These are phyloP conservation scores for Aristolochia fimbriata DNA, from an alignment of 164 flowering plant species.

Conservation along the genomic window DNA sequence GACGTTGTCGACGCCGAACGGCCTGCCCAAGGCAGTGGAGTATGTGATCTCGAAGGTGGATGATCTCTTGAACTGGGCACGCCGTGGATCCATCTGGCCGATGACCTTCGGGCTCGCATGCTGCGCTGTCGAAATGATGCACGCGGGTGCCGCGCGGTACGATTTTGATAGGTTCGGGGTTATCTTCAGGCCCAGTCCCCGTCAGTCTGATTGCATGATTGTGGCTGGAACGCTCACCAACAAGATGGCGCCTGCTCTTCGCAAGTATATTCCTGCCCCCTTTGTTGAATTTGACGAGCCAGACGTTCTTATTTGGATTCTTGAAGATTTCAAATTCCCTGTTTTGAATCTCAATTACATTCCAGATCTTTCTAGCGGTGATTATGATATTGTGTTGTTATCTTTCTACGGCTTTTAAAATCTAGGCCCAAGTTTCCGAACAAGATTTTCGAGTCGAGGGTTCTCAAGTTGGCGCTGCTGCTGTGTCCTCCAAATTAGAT, in stretches of 20 bases:
- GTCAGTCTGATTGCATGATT: slow-evolving; percentile 96
- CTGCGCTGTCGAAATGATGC: slow-evolving; percentile 99
- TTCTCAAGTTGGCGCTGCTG: too few species aligned
- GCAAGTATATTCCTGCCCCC: slow-evolving; percentile 44
- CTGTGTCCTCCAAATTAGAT: too few species aligned
- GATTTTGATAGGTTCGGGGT: slow-evolving; percentile 93
- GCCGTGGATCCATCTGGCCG: slow-evolving; percentile 98
- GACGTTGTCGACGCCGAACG: slow-evolving; percentile 26
- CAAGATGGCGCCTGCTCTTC: slow-evolving; percentile 99
- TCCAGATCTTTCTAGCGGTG: neutral
- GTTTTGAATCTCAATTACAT: neutral
- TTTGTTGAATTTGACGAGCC: too few species aligned
- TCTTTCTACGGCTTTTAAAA: too few species aligned
- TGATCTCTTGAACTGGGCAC: slow-evolving; percentile 87
- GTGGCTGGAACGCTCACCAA: slow-evolving; percentile 99
- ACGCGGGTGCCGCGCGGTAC: slow-evolving; percentile 93
- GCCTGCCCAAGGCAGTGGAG: slow-evolving; percentile 77
- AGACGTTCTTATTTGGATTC: neutral
- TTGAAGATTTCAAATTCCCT: neutral
- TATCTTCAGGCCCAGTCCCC: slow-evolving; percentile 90
- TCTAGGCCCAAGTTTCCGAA: too few species aligned
- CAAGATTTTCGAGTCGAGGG: too few species aligned
- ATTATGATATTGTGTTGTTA: too few species aligned
- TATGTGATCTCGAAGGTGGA: slow-evolving; percentile 88
- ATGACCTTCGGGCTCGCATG: slow-evolving; percentile 99